These are phyloP conservation scores for Hygrophila difformis DNA, from an alignment of 257 asterid genomes.

Conservation along the genomic window DNA sequence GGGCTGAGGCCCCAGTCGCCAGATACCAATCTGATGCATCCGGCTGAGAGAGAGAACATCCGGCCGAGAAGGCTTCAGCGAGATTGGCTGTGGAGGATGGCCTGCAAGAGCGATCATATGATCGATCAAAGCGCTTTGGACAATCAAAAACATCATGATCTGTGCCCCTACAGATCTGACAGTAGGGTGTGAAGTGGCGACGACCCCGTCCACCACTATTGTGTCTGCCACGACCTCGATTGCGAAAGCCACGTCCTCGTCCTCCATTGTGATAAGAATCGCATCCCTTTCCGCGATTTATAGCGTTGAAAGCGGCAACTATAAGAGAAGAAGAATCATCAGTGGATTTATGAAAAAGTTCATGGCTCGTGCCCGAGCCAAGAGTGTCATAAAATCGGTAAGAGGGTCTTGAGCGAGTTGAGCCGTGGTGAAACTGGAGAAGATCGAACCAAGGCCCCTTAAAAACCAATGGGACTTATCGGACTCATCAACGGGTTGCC, in stretches of 20 bases:
- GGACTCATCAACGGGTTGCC: neutral
- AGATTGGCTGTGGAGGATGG: neutral
- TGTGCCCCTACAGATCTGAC: neutral
- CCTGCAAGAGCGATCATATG: slow-evolving; percentile 1
- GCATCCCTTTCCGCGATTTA: neutral
- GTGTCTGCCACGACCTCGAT: neutral
- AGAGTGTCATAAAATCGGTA: neutral
- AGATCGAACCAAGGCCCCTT: neutral
- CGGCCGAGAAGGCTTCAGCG: neutral
- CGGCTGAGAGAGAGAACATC: neutral
- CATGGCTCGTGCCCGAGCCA: neutral
- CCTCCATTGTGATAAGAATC: neutral
- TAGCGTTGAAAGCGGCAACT: neutral
- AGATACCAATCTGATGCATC: neutral
- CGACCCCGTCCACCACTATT: neutral
- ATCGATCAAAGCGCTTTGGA: neutral
- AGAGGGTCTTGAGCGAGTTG: neutral
- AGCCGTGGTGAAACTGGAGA: neutral
- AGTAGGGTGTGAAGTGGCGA: neutral
- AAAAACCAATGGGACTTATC: slow-evolving; percentile 5
- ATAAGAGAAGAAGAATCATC: neutral
- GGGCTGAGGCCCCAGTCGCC: slow-evolving; percentile 1
- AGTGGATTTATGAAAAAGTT: neutral
- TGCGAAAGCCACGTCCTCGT: too few species aligned
- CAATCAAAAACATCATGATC: neutral